Base-by-base conservation (phyloP, 1,284 basidiomycete species). In the Ustilago sp. region DNA sequence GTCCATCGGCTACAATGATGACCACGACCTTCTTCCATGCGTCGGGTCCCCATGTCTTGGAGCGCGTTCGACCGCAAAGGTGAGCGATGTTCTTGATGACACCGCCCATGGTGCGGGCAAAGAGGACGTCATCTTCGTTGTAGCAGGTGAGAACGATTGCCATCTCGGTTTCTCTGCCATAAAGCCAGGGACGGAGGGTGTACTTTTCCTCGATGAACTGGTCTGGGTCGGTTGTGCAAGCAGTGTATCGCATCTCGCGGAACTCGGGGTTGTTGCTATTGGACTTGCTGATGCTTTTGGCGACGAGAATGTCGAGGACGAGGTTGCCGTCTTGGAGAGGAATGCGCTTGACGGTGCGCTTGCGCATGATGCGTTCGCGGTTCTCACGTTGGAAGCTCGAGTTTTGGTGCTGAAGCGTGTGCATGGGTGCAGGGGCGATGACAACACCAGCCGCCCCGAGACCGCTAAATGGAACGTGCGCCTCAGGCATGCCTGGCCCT, bases 41-140 rank as follows among this genome's bases (percentile, higher is more conserved):
- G 65, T 97, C 94, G 5, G 91, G 90, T 2, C 96, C 96, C 96
- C 96, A 99, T 0, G 94, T 95, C 74, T 93, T 91, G 17, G 93
- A 95, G 80, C 94, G 94, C 86, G 95, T 95, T 38, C 96, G 90
- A 8, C 92, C 92, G 86, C 95, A 98, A 8, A 98, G 89, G 60
- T 80, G 70, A 9, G 80, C 79, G 54, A 82, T 83, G 79, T 82
- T 80, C 73, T 83, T 89, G 94, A 98, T 98, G 23, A 99, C 94
- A 8, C 95, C 96, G 86, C 97, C 94, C 81, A 99, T 87, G 4
- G 97, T 98, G 56, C 96, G 89, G 83, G 94, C 94, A 86, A 99
- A 96, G 13, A 98, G 74, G 13, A 94, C 88, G 80, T 98, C 96
- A 85, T 98, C 92, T 88, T 98, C 96, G 80, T 95, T 96, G 81